A percentile compares a stretch with the other conserved stretches of the same genome.
Evolutionary conservation across 176 grass and related monocot species (phyloP).

Genomic region (Coix lacrymajobi): DNA sequence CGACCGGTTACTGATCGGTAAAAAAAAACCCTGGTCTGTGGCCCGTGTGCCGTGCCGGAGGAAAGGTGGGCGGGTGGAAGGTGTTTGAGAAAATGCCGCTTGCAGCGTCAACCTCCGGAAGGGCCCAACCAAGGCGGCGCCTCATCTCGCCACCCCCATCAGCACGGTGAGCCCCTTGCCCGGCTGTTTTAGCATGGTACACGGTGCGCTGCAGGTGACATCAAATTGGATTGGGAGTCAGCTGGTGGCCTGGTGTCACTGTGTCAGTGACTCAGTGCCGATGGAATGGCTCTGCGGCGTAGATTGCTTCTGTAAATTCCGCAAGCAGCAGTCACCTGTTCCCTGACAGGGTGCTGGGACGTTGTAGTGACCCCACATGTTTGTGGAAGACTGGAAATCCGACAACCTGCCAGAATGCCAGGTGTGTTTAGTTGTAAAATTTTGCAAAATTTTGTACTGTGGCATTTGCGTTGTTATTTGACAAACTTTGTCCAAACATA

Average conservation of each 20-base stretch:
- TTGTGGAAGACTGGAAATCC: not conserved
- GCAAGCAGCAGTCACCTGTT: not conserved
- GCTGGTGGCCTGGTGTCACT: too few species aligned
- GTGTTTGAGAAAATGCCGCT: conserved; percentile 1
- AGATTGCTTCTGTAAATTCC: not conserved
- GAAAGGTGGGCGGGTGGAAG: not conserved
- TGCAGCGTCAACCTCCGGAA: not conserved
- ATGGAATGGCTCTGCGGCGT: not conserved
- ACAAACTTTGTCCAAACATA: too few species aligned
- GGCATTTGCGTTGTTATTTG: too few species aligned
- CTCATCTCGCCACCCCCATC: not conserved
- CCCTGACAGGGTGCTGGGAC: not conserved
- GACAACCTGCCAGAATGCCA: not conserved
- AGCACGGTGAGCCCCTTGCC: not conserved
- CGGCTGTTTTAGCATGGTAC: not conserved
- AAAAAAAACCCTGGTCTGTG: too few species aligned
- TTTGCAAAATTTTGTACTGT: too few species aligned
- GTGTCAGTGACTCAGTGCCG: not conserved
- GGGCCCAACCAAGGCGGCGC: not conserved
- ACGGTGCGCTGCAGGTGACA: not conserved
- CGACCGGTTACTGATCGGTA: too few species aligned
- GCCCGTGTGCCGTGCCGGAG: too few species aligned
- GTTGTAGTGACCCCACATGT: not conserved
- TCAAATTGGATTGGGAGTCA: not conserved
- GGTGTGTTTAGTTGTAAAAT: too few species aligned